A percentile compares a stretch with the other conserved stretches of the same genome.
Conservation (phyloP, 371 early-diverging fungal genomes). For the Lichtheimia corymbifera region DNA sequence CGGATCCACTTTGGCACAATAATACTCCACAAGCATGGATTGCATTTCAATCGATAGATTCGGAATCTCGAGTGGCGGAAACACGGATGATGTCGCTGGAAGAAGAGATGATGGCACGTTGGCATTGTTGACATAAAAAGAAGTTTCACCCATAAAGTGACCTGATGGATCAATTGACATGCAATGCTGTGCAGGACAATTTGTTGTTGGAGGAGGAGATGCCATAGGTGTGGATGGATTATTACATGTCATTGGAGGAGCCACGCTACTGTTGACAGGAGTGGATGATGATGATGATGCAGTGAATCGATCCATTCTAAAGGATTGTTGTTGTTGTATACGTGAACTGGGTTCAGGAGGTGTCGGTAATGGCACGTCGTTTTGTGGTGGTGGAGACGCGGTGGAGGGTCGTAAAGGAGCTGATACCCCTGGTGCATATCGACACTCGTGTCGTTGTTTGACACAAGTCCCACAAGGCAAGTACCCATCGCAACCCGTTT, state of each 20-base stretch:
- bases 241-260: background rate
- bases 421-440: conserved; percentile 17
- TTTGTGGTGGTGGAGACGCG: background rate
- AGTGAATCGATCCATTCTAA: conserved; percentile 5
- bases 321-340: background rate
- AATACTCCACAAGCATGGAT: conserved; percentile 48
- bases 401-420: background rate
- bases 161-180: conserved; percentile 4
- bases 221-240: background rate
- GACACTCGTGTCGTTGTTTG: conserved; percentile 10
- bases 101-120: background rate
- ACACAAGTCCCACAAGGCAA: conserved; percentile 8
- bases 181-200: background rate
- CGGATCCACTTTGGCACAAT: conserved; percentile 53
- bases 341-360: conserved; percentile 2
- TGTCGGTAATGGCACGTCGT: conserved; percentile 4
- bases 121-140: conserved; percentile 4
- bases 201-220: background rate
- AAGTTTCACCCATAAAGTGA: conserved; percentile 15
- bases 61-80: background rate
- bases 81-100: background rate
- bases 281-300: conserved; percentile 2
- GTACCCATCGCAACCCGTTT: conserved; percentile 23
- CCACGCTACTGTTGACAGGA: background rate
- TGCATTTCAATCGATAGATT: conserved; percentile 18